Conservation (phyloP, 2,329 filamentous ascomycete species). For the Botrytis cinerea region DNA sequence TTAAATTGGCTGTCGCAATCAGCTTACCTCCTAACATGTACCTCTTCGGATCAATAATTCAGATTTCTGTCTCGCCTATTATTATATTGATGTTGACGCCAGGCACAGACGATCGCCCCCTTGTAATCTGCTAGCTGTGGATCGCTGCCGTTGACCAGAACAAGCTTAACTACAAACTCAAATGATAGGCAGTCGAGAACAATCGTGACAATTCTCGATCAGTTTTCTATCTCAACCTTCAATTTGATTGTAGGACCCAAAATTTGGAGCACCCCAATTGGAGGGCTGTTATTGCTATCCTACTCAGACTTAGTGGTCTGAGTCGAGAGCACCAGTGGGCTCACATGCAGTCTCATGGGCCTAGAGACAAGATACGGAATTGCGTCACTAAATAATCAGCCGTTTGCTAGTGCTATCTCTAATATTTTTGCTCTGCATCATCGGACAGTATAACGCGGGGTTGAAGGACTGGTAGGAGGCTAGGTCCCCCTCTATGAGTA, state of each 20-base stretch:
- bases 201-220: background rate
- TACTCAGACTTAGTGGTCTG: background rate
- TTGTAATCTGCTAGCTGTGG: background rate
- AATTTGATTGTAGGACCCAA: background rate
- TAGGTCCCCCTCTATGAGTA: background rate
- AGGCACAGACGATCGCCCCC: background rate
- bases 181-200: background rate
- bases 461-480: background rate
- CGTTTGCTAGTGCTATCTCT: background rate
- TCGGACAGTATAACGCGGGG: background rate
- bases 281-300: background rate
- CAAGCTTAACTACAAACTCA: background rate
- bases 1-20: too few species aligned
- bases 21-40: background rate
- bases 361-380: background rate
- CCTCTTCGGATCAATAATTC: background rate
- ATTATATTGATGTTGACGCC: background rate
- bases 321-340: background rate
- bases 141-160: background rate
- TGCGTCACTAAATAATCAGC: background rate
- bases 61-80: too few species aligned
- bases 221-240: background rate
- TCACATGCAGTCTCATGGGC: background rate
- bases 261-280: background rate
- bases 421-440: background rate